A percentile compares a stretch with the other conserved stretches of the same genome.
These are phyloP conservation scores for Endothia cerciana DNA, from an alignment of 2,329 filamentous ascomycete species.

Conservation along the genomic window DNA sequence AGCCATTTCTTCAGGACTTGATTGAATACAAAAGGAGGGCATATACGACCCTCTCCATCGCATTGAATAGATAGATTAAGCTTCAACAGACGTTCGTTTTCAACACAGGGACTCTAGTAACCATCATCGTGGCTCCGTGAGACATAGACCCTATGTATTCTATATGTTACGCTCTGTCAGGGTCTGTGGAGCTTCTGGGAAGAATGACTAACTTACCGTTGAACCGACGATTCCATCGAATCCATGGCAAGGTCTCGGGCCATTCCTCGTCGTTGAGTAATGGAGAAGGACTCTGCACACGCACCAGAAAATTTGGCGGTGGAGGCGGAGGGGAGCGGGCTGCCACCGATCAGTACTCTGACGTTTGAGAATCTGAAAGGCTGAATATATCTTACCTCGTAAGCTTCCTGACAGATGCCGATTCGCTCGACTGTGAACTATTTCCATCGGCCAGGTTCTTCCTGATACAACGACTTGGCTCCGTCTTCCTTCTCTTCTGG, in stretches of 20 bases:
- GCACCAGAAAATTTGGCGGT: background rate
- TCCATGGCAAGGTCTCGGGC: constrained; percentile 10
- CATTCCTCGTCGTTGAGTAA: background rate
- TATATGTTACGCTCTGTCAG: background rate
- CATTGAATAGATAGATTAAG: no score
- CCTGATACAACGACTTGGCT: constrained; percentile 6
- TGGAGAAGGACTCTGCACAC: constrained; percentile 14
- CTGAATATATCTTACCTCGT: background rate
- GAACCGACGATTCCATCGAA: background rate
- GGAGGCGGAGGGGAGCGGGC: background rate
- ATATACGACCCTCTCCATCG: no score
- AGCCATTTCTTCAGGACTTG: no score
- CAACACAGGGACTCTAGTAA: background rate
- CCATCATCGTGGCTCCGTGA: background rate
- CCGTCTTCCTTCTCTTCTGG: background rate
- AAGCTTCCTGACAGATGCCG: background rate
- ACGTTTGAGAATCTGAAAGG: accelerated
- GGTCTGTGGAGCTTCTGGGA: background rate
- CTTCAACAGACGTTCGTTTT: no score
- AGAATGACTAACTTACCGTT: background rate
- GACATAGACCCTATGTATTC: background rate
- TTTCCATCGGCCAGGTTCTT: background rate
- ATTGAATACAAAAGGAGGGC: no score
- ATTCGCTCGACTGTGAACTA: background rate
- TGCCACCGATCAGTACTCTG: background rate